A percentile compares a stretch with the other conserved stretches of the same genome.
Conservation (phyloP, 2,329 filamentous ascomycete species). For the Lecanosticta acicola region DNA sequence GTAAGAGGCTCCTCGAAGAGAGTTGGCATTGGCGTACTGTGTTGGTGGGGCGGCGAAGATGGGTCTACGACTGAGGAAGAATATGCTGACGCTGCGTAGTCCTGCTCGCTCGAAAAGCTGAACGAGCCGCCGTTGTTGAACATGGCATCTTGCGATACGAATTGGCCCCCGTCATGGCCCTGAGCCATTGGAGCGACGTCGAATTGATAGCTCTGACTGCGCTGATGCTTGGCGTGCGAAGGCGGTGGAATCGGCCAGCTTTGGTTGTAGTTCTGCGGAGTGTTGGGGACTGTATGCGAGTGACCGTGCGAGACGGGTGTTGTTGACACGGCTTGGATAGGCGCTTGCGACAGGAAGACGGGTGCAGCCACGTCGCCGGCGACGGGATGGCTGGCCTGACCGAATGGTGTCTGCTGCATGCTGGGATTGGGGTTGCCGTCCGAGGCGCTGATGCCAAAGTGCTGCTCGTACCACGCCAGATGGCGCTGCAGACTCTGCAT, state of each 20-base stretch:
- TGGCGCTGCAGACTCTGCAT: conserved; percentile 29
- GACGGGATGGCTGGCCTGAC: conserved; percentile 19
- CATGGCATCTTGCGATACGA: conserved; percentile 12
- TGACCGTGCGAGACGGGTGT: conserved; percentile 29
- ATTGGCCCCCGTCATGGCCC: conserved; percentile 10
- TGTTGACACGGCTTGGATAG: conserved; percentile 23
- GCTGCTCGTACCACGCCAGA: conserved; percentile 28
- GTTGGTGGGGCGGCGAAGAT: conserved; percentile 38
- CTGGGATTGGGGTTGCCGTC: conserved; percentile 14
- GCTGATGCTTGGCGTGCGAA: conserved; percentile 26
- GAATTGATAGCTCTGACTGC: conserved; percentile 41
- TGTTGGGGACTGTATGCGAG: conserved; percentile 48
- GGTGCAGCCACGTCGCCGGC: conserved; percentile 18
- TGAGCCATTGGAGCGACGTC: conserved; percentile 53
- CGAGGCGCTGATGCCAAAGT: conserved; percentile 17
- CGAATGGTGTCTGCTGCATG: conserved; percentile 16
- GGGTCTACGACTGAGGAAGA: conserved; percentile 46
- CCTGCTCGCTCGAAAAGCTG: conserved; percentile 36
- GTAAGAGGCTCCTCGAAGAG: conserved; percentile 31
- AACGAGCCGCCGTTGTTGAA: conserved; percentile 35
- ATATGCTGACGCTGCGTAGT: conserved; percentile 45
- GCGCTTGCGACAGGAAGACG: conserved; percentile 23
- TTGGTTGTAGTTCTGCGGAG: conserved; percentile 38
- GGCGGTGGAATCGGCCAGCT: conserved; percentile 33
- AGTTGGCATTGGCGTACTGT: conserved; percentile 35